Percentiles rank a stretch among this genome's conserved stretches.
Evolutionary conservation across 2,329 filamentous ascomycete species (phyloP).

Genomic region (Huntiella decipiens): DNA sequence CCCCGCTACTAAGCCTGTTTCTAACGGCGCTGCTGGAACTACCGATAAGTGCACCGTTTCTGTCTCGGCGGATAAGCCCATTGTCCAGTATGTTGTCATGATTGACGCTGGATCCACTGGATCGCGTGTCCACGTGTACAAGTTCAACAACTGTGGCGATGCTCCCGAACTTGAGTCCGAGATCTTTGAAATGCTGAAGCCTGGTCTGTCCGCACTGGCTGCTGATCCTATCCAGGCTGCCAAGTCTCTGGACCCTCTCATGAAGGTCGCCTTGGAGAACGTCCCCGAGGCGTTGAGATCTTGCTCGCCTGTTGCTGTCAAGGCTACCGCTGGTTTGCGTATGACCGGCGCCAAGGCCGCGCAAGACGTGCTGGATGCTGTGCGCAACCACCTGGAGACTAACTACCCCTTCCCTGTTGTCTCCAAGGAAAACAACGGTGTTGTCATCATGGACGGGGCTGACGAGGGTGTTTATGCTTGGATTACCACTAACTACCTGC

Average conservation of each 20-base stretch:
- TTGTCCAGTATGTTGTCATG: constrained; percentile 97
- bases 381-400: constrained; percentile 66
- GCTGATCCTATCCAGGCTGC: constrained; percentile 75
- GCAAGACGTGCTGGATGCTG: constrained; percentile 66
- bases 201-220: constrained; percentile 73
- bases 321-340: constrained; percentile 86
- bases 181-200: constrained; percentile 82
- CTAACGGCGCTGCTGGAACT: constrained; percentile 39
- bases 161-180: constrained; percentile 91
- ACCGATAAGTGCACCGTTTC: constrained; percentile 66
- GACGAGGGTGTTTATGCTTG: constrained; percentile 97
- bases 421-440: constrained; percentile 63
- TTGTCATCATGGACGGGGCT: constrained; percentile 92
- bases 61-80: constrained; percentile 69
- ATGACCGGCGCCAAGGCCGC: constrained; percentile 68
- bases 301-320: constrained; percentile 94
- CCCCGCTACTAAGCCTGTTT: constrained; percentile 12
- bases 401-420: constrained; percentile 91
- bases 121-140: constrained; percentile 91
- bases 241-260: constrained; percentile 68
- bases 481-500: constrained; percentile 97
- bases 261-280: constrained; percentile 66
- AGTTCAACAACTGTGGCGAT: constrained; percentile 87
- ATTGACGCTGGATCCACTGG: constrained; percentile 96
- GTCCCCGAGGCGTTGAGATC: constrained; percentile 77